These are phyloP conservation scores for Beta vulgaris DNA, from an alignment of 148 eudicot genomes.

Conservation along the genomic window DNA sequence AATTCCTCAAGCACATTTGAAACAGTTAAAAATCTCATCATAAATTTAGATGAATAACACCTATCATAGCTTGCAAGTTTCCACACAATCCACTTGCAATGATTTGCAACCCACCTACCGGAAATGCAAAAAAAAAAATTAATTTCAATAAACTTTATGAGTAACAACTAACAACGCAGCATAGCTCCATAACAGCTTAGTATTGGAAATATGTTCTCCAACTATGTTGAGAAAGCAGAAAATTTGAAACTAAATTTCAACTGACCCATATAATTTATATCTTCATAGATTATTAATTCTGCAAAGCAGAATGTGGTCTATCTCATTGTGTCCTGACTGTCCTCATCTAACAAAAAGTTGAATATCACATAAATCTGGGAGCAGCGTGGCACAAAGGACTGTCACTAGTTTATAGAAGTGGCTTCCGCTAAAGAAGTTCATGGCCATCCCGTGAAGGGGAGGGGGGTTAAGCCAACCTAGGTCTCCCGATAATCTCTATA, in stretches of 20 bases:
- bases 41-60: slow-evolving; percentile 51
- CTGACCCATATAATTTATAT: neutral
- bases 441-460: no score
- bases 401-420: no score
- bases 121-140: slow-evolving; percentile 12
- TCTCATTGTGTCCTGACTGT: slow-evolving; percentile 1
- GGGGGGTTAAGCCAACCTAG: no score
- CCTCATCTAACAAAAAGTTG: neutral
- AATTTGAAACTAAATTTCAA: neutral
- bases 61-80: slow-evolving; percentile 93
- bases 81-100: slow-evolving; percentile 98
- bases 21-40: slow-evolving; percentile 47
- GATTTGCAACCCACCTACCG: slow-evolving; percentile 90
- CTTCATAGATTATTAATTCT: neutral
- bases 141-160: slow-evolving; percentile 6
- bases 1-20: slow-evolving; percentile 80
- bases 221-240: neutral
- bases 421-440: no score
- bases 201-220: neutral
- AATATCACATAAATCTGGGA: neutral
- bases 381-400: no score
- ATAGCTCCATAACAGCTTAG: neutral
- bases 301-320: neutral
- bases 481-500: no score
- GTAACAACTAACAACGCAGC: slow-evolving; percentile 6